Evolutionary conservation across 2,329 filamentous ascomycete species (phyloP), one percentile per base, ranked within the genome.

Genomic region (Venturia carpophila): DNA sequence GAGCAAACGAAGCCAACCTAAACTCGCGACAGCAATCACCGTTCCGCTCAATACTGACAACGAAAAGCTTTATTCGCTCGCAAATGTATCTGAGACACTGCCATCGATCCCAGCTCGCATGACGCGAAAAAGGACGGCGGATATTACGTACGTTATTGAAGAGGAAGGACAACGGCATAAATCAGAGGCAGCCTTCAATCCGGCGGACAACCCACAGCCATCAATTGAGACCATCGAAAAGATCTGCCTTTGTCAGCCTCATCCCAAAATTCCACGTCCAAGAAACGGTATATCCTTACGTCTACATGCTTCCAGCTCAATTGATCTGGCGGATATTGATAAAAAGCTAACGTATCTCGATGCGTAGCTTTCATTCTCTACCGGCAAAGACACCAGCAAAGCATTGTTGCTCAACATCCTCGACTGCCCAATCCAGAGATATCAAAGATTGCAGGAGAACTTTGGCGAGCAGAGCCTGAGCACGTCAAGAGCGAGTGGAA

Each of bases 371-470:
- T 99, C 79, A 99, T 99, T 69, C 82, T 99, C 71, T 99, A 96
- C 79, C 91, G 94, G 47, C 92, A 97, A 75, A 89, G 95, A 75
- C 88, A 94, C 71, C 93, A 97, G 76, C 86, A 89, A 21, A 82
- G 85, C 61, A 91, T 97, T 62, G 89, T 92, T 45, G 82, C 87
- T 64, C 84, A 90, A 70, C 85, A 97, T 71, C 93, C 92, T n/a
- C 90, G 91, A 56, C 84, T 97, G 69, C 87, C 92, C 58, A 97
- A 97, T 76, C 93, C 93, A 3, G 91, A 97, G 63, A 96, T 97
- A 71, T 97, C 93, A 69, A 97, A 97, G 77, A 95, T 97, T 71
- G 96, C 97, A 70, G 93, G 93, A 63, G 86, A 91, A 74, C 88
- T 92, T 83, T 99, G 94, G 94, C 87, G 88, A 71, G 83, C 86